A percentile compares a stretch with the other conserved stretches of the same genome.
Conservation (phyloP, 371 early-diverging fungal genomes). For the Astathelohania contejeani region DNA sequence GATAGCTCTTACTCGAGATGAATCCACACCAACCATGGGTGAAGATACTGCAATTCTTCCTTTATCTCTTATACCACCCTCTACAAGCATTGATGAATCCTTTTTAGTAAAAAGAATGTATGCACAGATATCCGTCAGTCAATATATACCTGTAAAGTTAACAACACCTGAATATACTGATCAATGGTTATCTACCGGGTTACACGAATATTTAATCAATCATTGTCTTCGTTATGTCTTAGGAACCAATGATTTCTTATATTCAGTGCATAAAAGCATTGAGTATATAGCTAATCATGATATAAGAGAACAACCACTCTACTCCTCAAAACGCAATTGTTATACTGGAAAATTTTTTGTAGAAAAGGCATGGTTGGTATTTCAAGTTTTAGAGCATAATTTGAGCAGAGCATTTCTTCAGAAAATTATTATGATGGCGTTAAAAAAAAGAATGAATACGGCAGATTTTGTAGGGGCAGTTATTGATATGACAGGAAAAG, state of each 20-base stretch:
- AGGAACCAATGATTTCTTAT: conserved; percentile 50
- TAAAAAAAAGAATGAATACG: conserved; percentile 21
- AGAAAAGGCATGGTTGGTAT: conserved; percentile 42
- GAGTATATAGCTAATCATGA: conserved; percentile 46
- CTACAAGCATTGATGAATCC: background rate
- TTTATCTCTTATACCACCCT: background rate
- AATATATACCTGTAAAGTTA: background rate
- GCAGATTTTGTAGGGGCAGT: conserved; percentile 42
- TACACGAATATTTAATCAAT: conserved; percentile 42
- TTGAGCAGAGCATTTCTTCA: conserved; percentile 51
- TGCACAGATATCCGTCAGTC: background rate
- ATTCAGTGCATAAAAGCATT: conserved; percentile 34
- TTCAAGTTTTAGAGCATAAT: conserved; percentile 49
- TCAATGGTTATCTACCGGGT: conserved; percentile 44
- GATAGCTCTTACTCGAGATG: background rate
- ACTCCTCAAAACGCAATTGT: conserved; percentile 20
- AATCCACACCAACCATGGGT: background rate
- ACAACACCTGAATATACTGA: conserved; percentile 12
- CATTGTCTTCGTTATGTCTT: conserved; percentile 37
- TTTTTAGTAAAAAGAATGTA: background rate
- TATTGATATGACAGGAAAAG: conserved; percentile 52
- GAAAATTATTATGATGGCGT: conserved; percentile 44
- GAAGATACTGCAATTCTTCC: background rate
- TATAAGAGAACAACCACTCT: conserved; percentile 46
- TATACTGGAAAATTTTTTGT: conserved; percentile 37